A percentile compares a stretch with the other conserved stretches of the same genome.
Evolutionary conservation across 768 basidiomycete genomes (phyloP).

Genomic region (Rhodotorula babjevae): DNA sequence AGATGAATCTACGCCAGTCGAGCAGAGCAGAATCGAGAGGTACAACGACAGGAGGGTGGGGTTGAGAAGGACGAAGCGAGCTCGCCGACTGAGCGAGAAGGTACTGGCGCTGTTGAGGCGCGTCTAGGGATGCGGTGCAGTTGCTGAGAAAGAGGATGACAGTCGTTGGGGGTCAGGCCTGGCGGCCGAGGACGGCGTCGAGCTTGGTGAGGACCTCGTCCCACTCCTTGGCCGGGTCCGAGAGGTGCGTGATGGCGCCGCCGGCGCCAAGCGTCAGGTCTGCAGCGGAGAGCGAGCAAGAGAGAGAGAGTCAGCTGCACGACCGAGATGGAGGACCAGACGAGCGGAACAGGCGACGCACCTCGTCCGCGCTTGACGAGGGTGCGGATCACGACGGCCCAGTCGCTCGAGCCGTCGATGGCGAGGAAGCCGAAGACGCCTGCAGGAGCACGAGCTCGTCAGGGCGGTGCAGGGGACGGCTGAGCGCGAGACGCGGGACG

Average conservation of each 20-base stretch:
- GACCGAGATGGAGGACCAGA: neutral
- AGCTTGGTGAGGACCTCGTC: constrained; percentile 90
- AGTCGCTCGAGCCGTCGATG: constrained; percentile 80
- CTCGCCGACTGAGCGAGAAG: neutral
- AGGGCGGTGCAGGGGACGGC: neutral
- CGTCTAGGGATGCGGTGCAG: neutral
- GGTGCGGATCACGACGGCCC: constrained; percentile 89
- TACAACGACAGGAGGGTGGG: constrained; percentile 12
- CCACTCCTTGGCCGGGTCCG: constrained; percentile 80
- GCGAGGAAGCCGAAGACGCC: constrained; percentile 92
- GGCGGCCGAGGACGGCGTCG: constrained; percentile 43
- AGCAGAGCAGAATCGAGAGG: neutral
- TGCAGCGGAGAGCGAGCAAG: constrained; percentile 19
- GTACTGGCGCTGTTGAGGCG: constrained; percentile 1
- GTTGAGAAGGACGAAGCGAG: neutral
- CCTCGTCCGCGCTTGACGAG: constrained; percentile 54
- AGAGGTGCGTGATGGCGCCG: constrained; percentile 93
- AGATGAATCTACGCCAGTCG: constrained; percentile 9
- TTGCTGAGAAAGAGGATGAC: neutral
- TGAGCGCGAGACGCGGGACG: neutral
- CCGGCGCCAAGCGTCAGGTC: constrained; percentile 67
- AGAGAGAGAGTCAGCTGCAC: too few species aligned
- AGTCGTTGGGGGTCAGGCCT: too few species aligned
- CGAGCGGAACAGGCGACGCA: constrained; percentile 12
- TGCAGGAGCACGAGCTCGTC: constrained; percentile 5